Evolutionary conservation across 306 rosid species (phyloP), one percentile per base, ranked within the genome.

Genomic region (Alnus rubra): DNA sequence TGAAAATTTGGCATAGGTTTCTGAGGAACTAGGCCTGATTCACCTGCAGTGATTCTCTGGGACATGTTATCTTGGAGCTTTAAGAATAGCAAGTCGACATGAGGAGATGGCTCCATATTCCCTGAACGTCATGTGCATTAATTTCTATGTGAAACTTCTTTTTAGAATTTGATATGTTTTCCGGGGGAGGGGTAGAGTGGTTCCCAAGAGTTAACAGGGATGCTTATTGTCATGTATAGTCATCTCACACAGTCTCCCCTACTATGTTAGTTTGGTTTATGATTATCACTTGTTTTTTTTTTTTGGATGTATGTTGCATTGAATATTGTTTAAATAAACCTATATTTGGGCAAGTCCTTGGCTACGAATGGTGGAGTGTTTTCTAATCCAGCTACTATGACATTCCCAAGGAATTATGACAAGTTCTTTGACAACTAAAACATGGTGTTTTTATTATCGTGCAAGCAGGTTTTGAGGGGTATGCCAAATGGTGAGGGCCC

Each of bases 401-500:
- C 65, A 59, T 4, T 59, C 10, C 13, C 65, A 50, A 63, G 70
- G 52, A 52, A 59, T 47, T 52, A 16, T 53, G 15, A 53, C 55
- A 13, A 53, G 74, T 76, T 75, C 51, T 68, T 53, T 44, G 67
- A 67, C 75, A 55, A 73, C 65, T 62, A 73, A 77, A 45, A 65
- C 19, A 18, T 64, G 31, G 19, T 80, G 67, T 74, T 52, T 18
- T 30, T 56, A 74, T 47, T 72, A 69, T 73, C 60, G 56, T 83
- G 68, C 13, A 13, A 80, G 74, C 76, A 96, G 99, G 99, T 96
- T 74, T 79, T 96, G 88, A 88, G 99, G 79, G 98, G 98, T 59
- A 88, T 91, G 94, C 99, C 96, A 73, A 82, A 87, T 47, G 92
- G 99, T 35, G 82, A 83, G 78, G 98, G 99, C 23, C 89, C 92